These are phyloP conservation scores for Macrocybe sp. DNA, from an alignment of 1,284 basidiomycete species.

Conservation along the genomic window DNA sequence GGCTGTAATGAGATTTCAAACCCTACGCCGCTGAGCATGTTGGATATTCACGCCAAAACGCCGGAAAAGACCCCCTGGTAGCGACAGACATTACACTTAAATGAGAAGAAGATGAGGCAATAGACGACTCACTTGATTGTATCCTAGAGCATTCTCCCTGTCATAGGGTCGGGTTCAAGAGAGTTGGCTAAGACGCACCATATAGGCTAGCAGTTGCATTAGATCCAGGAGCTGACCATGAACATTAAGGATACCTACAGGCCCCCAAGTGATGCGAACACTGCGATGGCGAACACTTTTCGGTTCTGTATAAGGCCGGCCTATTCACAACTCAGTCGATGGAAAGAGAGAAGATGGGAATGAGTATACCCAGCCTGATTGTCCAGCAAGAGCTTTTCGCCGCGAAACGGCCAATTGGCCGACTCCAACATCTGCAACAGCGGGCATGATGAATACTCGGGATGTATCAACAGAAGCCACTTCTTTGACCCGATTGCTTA, in stretches of 20 bases:
- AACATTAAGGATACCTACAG: constrained; percentile 38
- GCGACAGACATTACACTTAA: constrained; percentile 1
- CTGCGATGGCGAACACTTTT: constrained; percentile 55
- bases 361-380: constrained; percentile 61
- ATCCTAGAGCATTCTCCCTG: constrained; percentile 32
- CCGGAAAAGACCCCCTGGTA: constrained; percentile 68
- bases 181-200: constrained; percentile 28
- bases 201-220: constrained; percentile 36
- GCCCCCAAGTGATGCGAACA: constrained; percentile 71
- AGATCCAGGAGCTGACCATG: constrained; percentile 3
- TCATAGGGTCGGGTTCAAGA: not conserved
- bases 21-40: too few relatives aligned
- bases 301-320: constrained; percentile 58
- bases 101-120: not conserved
- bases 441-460: constrained; percentile 31
- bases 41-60: constrained; percentile 42
- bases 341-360: not conserved
- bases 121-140: constrained; percentile 47
- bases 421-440: constrained; percentile 25
- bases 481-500: constrained; percentile 7
- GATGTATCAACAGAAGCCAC: not conserved
- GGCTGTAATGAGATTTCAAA: not conserved
- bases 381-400: constrained; percentile 51
- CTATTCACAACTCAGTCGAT: constrained; percentile 24
- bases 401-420: constrained; percentile 36